Base-by-base conservation (phyloP, 2,329 filamentous ascomycete species). In the Atkinsonella hypoxylon region DNA sequence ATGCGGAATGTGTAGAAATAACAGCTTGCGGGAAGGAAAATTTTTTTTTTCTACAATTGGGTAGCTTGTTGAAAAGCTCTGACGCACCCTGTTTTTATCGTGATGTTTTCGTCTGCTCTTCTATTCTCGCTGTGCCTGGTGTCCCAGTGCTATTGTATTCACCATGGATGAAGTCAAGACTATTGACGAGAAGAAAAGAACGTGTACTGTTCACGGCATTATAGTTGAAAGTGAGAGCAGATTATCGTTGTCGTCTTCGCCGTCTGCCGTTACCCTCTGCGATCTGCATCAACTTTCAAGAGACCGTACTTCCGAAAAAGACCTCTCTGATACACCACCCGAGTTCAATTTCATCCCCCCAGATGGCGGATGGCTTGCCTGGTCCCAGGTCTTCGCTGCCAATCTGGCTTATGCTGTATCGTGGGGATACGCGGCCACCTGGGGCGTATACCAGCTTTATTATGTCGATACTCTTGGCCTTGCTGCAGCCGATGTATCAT, bases 401-500 rank as follows among this genome's bases (percentile, higher is more conserved):
- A 64, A 72, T 40, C 64, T 76, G 31, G 64, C 76, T 61, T 76
- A 73, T 58, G 67, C 67, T 49, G 60, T 78, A 51, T 68, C 74
- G 5, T 77, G 75, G 71, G 75, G 76, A 48, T 73, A 71, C 48
- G 67, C 71, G 3, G 63, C 70, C 5, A 68, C 71, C 2, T 79
- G 76, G 54, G 76, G 69, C 49, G 72, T 73, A 44, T 75, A 87
- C 50, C 75, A 78, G 58, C 64, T 82, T 6, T 66, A 75, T 63
- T 70, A 70, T 53, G 63, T 62, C n/a, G 58, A 67, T 32, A 60
- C 58, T 9, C 56, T 70, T n/a, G 53, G 56, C 13, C 58, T 69
- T 5, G 62, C 66, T 0, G 57, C 62, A 13, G 61, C 67, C 5
- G 63, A 69, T 48, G 60, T 69, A 10, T 67, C 68, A 3, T 71